These are phyloP conservation scores for Grosmannia huntii DNA, from an alignment of 2,329 filamentous ascomycete species.

Conservation along the genomic window DNA sequence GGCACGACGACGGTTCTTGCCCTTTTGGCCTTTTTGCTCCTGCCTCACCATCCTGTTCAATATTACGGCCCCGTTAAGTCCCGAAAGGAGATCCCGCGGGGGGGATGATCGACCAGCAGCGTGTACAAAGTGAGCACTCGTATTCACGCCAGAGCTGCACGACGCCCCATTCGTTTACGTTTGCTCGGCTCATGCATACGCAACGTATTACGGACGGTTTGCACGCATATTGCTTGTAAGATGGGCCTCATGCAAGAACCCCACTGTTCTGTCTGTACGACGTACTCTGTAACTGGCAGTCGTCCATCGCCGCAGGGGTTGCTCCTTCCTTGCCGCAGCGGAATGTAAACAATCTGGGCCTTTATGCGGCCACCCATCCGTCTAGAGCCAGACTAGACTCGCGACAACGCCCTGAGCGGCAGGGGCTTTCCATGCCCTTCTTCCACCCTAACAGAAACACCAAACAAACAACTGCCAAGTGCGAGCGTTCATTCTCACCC, in stretches of 20 bases:
- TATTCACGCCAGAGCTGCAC: no score
- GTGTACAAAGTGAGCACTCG: neutral
- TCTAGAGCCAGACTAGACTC: neutral
- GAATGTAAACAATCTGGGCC: neutral
- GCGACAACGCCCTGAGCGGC: neutral
- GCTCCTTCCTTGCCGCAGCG: neutral
- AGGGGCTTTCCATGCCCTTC: neutral
- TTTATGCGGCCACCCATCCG: neutral
- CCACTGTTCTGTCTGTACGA: neutral
- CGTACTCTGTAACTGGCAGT: no score
- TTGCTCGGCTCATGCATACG: no score
- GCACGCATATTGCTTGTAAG: neutral
- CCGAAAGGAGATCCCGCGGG: neutral
- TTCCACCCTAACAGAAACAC: neutral
- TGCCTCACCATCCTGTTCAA: neutral
- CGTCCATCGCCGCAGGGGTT: neutral
- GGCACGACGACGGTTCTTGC: neutral
- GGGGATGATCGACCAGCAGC: neutral
- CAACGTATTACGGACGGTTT: neutral
- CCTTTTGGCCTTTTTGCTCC: no score
- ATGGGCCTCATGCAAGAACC: neutral
- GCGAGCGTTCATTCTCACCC: neutral
- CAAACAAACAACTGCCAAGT: neutral
- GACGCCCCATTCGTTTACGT: no score
- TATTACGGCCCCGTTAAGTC: neutral